Conservation (phyloP, 2,329 filamentous ascomycete species). For the Arthrobotrys sphaeroides region DNA sequence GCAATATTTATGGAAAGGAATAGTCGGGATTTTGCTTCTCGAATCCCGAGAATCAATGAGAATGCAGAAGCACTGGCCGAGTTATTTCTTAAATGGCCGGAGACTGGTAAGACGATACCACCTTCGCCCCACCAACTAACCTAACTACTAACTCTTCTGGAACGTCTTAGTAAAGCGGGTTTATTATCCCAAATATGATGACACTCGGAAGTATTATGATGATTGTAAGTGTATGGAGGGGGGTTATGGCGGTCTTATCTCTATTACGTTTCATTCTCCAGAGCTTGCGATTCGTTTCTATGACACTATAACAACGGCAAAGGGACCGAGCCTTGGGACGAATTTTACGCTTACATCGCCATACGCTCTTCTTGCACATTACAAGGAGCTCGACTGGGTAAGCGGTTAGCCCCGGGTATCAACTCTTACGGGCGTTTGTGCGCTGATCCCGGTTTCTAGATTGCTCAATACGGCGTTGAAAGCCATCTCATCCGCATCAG, state of each 20-base stretch:
- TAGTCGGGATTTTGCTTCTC: constrained; percentile 85
- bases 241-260: constrained; percentile 90
- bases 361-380: constrained; percentile 92
- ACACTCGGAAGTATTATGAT: constrained; percentile 78
- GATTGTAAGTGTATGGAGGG: constrained; percentile 75
- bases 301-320: constrained; percentile 84
- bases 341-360: constrained; percentile 95
- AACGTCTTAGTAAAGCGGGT: constrained; percentile 73
- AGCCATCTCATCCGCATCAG: constrained; percentile 83
- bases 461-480: constrained; percentile 80
- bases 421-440: not conserved
- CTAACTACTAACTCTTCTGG: constrained; percentile 63
- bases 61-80: constrained; percentile 86
- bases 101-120: not conserved
- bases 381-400: constrained; percentile 88
- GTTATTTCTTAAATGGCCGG: constrained; percentile 69
- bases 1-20: constrained; percentile 95
- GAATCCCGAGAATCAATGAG: constrained; percentile 83
- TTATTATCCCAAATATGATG: constrained; percentile 84
- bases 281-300: constrained; percentile 82
- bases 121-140: not conserved
- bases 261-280: constrained; percentile 77
- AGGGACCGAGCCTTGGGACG: constrained; percentile 92
- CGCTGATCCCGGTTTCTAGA: constrained; percentile 62
- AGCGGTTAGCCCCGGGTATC: constrained; percentile 56